phyloP scores from a whole-genome alignment of 768 basidiomycete species.

The Trametopsis cervina region DNA sequence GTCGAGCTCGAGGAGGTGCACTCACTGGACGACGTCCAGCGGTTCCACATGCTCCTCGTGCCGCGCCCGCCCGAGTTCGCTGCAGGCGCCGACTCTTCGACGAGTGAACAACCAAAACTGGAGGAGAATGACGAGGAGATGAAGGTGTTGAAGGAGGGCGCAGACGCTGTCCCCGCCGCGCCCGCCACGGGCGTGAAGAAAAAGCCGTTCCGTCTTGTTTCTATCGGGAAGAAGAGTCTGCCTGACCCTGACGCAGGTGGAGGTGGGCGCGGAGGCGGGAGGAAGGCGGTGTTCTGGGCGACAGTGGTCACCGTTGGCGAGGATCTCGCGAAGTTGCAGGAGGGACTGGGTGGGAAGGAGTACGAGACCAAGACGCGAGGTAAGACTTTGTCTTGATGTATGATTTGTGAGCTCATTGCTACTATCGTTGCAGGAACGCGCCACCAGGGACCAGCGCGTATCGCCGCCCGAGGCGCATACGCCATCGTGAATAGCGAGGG shows the following conservation, averaged over 20 bases:
- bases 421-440: constrained; percentile 33
- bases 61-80: constrained; percentile 44
- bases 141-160: constrained; percentile 35
- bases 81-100: constrained; percentile 6
- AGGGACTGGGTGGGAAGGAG: constrained; percentile 40
- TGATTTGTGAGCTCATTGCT: not conserved
- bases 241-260: constrained; percentile 36
- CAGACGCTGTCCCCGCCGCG: constrained; percentile 42
- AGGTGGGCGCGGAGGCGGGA: constrained; percentile 23
- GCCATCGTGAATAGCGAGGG: constrained; percentile 47
- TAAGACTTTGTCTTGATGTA: constrained; percentile 14
- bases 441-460: constrained; percentile 43
- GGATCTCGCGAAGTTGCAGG: constrained; percentile 39
- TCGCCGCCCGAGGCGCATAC: constrained; percentile 54
- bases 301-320: constrained; percentile 44
- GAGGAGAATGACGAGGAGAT: constrained; percentile 31
- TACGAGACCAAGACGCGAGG: constrained; percentile 62
- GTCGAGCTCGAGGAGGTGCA: constrained; percentile 45
- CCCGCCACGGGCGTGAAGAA: constrained; percentile 26
- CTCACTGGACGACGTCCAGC: constrained; percentile 50
- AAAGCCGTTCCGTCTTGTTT: constrained; percentile 44
- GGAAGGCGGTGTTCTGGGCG: constrained; percentile 49
- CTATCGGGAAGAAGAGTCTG: constrained; percentile 52
- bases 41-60: constrained; percentile 54
- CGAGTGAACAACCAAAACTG: constrained; percentile 13